Base-by-base conservation (phyloP, 2,329 filamentous ascomycete genomes). In the Escovopsis sp. region DNA sequence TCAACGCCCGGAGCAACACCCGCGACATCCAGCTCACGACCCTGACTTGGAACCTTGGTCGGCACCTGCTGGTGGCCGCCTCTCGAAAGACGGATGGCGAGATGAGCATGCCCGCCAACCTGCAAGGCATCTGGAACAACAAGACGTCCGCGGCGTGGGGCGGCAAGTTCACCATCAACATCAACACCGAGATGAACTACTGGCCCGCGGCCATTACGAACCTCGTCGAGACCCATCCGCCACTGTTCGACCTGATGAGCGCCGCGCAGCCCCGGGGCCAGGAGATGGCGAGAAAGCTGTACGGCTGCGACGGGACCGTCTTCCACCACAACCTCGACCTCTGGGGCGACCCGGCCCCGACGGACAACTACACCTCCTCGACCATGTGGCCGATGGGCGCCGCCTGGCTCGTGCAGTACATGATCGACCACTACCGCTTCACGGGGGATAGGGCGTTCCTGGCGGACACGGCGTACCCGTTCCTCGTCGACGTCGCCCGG, bases 171-270 rank as follows among this genome's bases (percentile, higher is more conserved):
- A 69, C 66, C 2, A 64, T 68, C 43, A 67, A 69, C 45, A 67
- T 69, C 53, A 70, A 69, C 39, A 55, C 59, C 0, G 59, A 70
- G 49, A 70, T 70, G 67, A 69, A 69, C 50, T 69, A 70, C 49
- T 69, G 65, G 66, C 48, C 49, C 0, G 51, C 54, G 2, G 49
- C 51, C 15, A 45, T 49, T n/a, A 57, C 57, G 3, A 59, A 57
- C 34, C 44, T 59, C 4, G 40, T 51, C 4, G 61, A 66, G 43
- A 61, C 56, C 5, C 57, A 66, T 35, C 42, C 53, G n/a, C 63
- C 66, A 0, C 44, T 69, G 0, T 47, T 47, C 15, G 45, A 47
- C n/a, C 45, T 47, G 10, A 26, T 47, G 11, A 39, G 36, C 10
- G 35, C 67, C 62, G 40, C 64, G 38, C 55, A 42, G 30, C 48